A percentile compares a stretch with the other conserved stretches of the same genome.
These are phyloP conservation scores for Penicilliopsis zonata DNA, from an alignment of 495 filamentous ascomycete species.

Conservation along the genomic window DNA sequence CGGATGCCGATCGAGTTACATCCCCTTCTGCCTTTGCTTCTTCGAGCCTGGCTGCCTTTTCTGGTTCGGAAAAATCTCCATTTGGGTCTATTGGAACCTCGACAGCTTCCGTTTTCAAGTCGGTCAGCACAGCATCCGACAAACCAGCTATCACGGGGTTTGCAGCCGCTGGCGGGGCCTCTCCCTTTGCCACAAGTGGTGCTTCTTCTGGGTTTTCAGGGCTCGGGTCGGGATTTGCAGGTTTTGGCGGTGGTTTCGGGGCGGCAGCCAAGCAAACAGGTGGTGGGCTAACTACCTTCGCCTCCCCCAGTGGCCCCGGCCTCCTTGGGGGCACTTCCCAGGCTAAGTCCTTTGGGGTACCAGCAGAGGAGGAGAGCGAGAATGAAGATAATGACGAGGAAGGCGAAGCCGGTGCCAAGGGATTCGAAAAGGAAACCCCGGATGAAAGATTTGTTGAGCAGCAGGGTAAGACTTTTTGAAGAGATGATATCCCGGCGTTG, in stretches of 20 bases:
- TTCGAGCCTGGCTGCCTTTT: slow-evolving; percentile 39
- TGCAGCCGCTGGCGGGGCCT: slow-evolving; percentile 13
- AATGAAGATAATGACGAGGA: slow-evolving; percentile 32
- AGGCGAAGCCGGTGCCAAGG: slow-evolving; percentile 31
- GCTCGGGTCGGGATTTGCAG: slow-evolving; percentile 31
- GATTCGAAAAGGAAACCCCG: slow-evolving; percentile 37
- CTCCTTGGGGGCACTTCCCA: slow-evolving; percentile 44
- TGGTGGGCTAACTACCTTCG: slow-evolving; percentile 55
- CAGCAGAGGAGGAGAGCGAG: slow-evolving; percentile 49
- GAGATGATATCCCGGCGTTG: neutral
- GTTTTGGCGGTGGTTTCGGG: slow-evolving; percentile 45
- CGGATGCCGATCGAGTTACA: slow-evolving; percentile 11
- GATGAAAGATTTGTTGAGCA: slow-evolving; percentile 60
- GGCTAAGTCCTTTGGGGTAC: slow-evolving; percentile 59
- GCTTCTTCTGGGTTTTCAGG: slow-evolving; percentile 20
- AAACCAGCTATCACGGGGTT: slow-evolving; percentile 21
- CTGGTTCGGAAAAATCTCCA: slow-evolving; percentile 41
- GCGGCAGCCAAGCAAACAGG: slow-evolving; percentile 30
- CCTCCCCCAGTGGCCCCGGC: slow-evolving; percentile 43
- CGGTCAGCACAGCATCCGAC: slow-evolving; percentile 8
- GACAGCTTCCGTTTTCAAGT: slow-evolving; percentile 28
- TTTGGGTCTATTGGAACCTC: slow-evolving; percentile 39
- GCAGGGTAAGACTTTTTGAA: slow-evolving; percentile 50
- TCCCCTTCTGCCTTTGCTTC: slow-evolving; percentile 42
- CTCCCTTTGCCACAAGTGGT: slow-evolving; percentile 15